phyloP scores from a whole-genome alignment of 257 asterid genomes.

The Rhazya stricta region DNA sequence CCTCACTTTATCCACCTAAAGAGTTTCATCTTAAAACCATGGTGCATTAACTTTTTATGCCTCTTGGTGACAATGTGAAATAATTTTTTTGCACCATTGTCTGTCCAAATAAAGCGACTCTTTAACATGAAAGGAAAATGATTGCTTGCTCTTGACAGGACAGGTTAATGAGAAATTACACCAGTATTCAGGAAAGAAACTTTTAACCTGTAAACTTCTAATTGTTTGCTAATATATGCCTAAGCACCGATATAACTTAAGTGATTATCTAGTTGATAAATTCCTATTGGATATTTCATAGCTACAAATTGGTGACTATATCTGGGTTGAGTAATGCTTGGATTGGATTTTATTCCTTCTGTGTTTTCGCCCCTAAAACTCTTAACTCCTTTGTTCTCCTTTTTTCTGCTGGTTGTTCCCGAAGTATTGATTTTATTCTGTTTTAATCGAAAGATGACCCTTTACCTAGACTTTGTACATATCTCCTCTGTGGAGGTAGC shows the following conservation, averaged over 20 bases:
- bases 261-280: background rate
- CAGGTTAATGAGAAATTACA: background rate
- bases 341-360: background rate
- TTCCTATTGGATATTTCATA: background rate
- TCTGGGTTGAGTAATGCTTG: background rate
- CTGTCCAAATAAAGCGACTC: background rate
- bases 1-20: background rate
- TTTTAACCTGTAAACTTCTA: no score
- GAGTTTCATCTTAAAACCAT: background rate
- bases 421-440: background rate
- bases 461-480: background rate
- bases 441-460: background rate
- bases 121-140: background rate
- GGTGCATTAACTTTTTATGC: background rate
- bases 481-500: background rate
- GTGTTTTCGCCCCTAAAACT: background rate
- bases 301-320: background rate
- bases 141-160: background rate
- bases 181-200: background rate
- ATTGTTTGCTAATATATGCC: background rate
- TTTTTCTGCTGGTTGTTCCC: background rate
- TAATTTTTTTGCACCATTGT: background rate
- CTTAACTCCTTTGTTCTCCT: background rate
- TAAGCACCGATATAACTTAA: background rate
- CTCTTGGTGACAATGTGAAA: background rate